Evolutionary conservation across 495 filamentous ascomycete species (phyloP).

Genomic region (Schizothecium vesticola): DNA sequence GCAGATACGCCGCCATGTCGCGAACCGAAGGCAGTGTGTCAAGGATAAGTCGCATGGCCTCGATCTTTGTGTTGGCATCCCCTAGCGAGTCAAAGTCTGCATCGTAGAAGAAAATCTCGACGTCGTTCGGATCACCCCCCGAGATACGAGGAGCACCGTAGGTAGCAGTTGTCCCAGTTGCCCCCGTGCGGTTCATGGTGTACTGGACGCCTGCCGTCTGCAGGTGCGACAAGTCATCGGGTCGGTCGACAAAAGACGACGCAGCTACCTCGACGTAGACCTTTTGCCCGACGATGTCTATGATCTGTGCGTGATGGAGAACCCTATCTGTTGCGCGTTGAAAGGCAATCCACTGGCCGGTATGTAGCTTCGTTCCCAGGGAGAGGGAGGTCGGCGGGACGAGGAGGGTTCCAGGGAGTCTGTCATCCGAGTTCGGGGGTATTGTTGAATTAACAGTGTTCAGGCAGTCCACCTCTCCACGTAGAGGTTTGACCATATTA

Average conservation of each 20-base stretch:
- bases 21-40: constrained; percentile 62
- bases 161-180: not conserved
- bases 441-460: not conserved
- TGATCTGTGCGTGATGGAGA: constrained; percentile 2
- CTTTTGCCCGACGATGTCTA: not conserved
- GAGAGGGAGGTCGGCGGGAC: not conserved
- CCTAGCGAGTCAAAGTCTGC: constrained; percentile 30
- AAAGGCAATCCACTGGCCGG: constrained; percentile 18
- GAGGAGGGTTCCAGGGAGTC: not conserved
- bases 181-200: not conserved
- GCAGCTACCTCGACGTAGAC: not conserved
- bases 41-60: constrained; percentile 54
- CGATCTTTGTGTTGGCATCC: constrained; percentile 40
- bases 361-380: not conserved
- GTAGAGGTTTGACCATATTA: not conserved
- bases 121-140: constrained; percentile 25
- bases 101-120: constrained; percentile 34
- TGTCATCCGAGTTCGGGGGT: not conserved
- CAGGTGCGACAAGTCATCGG: not conserved
- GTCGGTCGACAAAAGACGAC: not conserved
- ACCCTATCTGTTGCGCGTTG: not conserved
- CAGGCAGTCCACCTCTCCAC: not conserved
- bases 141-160: not conserved
- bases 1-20: constrained; percentile 58
- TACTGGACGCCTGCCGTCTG: not conserved